Evolutionary conservation across 192 early-diverging fungal species (phyloP), one percentile per base, ranked within the genome.

Genomic region (Coemansia sp.): DNA sequence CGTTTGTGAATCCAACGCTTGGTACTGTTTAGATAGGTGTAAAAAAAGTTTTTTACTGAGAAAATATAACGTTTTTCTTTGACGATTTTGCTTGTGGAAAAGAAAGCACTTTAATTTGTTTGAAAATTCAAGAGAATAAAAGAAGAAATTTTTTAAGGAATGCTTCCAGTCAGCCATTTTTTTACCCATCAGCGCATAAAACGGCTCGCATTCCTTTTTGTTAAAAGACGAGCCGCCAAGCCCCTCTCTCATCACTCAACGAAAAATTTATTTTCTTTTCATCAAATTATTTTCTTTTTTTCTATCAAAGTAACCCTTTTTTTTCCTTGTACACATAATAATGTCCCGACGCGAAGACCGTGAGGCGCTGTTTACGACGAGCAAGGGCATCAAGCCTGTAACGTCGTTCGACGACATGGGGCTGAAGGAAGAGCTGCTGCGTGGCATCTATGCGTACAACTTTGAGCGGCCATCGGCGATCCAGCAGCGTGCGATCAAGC

Each of bases 391-490:
- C 71, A 89, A 88, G 64, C 83, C 85, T 22, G 88, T 93, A 30
- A 71, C 86, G 25, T 89, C 94, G 6, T 99, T 99, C 54, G 97
- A 97, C 75, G 80, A 89, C n/a, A 91, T 99, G 80, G 87, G 89
- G n/a, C 82, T 99, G 58, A 99, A 99, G 73, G 94, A 97, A 59
- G 94, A 98, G 64, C 81, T 98, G 31, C 75, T 98, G 48, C 84
- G 96, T 62, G 96, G 96, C 48, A 94, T 98, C 76, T 98, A 96
- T 68, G 96, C 95, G 21, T 96, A 97, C 85, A 95, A 93, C 81
- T 97, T 95, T 85, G 97, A 98, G 71, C 91, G 91, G 67, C 97
- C 95, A 4, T 97, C 94, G 4, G 93, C 97, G 55, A 98, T 98
- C 82, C 97, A 98, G 76, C 97, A 98, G 79, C 88, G 97, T 79